Evolutionary conservation across 2,329 filamentous ascomycete species (phyloP).

Genomic region (Pestalotiopsis fici): DNA sequence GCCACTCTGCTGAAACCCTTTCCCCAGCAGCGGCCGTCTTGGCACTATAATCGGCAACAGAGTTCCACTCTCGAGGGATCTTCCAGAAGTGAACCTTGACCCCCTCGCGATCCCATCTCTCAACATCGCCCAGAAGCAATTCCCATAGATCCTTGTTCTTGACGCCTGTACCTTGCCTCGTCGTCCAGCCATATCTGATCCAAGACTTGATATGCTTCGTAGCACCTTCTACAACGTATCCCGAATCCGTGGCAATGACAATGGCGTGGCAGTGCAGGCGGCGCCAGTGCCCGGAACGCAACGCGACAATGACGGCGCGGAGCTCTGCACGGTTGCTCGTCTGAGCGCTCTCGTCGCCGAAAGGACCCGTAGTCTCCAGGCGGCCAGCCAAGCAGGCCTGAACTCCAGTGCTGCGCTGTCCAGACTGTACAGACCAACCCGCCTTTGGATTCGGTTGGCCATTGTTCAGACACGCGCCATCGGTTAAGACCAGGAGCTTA

Average conservation of each 20-base stretch:
- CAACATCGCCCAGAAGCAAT: constrained; percentile 41
- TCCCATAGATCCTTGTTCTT: constrained; percentile 57
- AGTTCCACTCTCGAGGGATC: constrained; percentile 45
- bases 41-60: constrained; percentile 37
- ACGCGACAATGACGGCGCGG: constrained; percentile 52
- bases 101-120: constrained; percentile 26
- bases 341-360: constrained; percentile 33
- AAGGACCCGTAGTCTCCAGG: constrained; percentile 45
- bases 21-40: constrained; percentile 17
- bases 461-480: constrained; percentile 47
- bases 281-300: constrained; percentile 45
- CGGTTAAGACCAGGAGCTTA: constrained; percentile 42
- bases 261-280: constrained; percentile 40
- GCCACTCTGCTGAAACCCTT: background rate
- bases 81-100: constrained; percentile 47
- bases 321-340: constrained; percentile 58
- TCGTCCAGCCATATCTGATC: constrained; percentile 46
- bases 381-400: constrained; percentile 24
- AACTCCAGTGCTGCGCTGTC: constrained; percentile 12
- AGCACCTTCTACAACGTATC: constrained; percentile 47
- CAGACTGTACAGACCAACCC: constrained; percentile 40
- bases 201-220: constrained; percentile 44
- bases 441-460: constrained; percentile 36
- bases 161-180: constrained; percentile 30
- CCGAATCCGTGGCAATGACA: constrained; percentile 56